phyloP scores from a whole-genome alignment of 2,329 filamentous ascomycete genomes.

The Cladosporium cucumerinum region DNA sequence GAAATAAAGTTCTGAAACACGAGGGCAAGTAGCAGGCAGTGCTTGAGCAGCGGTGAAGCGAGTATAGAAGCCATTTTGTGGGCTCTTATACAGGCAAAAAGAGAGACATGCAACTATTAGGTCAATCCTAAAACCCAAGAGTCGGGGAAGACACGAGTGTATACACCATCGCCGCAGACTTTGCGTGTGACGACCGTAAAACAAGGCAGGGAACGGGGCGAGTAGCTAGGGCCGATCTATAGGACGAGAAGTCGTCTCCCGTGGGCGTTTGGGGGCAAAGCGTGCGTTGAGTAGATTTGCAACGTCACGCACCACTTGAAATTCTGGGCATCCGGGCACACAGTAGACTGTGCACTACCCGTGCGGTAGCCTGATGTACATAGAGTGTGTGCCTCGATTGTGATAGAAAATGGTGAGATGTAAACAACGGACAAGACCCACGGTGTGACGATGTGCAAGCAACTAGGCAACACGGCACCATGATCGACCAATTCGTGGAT shows the following conservation, averaged over 20 bases:
- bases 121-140: neutral
- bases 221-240: slow-evolving; percentile 13
- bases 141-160: slow-evolving; percentile 3
- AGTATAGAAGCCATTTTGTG: slow-evolving; percentile 12
- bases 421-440: neutral
- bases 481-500: neutral
- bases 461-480: neutral
- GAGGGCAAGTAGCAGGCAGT: neutral
- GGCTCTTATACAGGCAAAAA: neutral
- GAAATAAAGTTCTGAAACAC: slow-evolving; percentile 10
- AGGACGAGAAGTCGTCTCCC: slow-evolving; percentile 12
- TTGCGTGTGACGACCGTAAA: slow-evolving; percentile 5
- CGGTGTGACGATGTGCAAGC: neutral
- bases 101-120: slow-evolving; percentile 1
- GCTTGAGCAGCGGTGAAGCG: slow-evolving; percentile 6
- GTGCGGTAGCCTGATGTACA: neutral
- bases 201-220: slow-evolving; percentile 9
- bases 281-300: slow-evolving; percentile 3
- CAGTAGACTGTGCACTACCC: neutral
- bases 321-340: slow-evolving; percentile 1
- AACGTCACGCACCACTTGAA: slow-evolving; percentile 6
- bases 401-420: neutral
- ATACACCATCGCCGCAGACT: neutral
- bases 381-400: neutral
- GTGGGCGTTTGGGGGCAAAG: slow-evolving; percentile 10